Base-by-base conservation (phyloP, 2,329 filamentous ascomycete species). In the Kalmusia sp. region DNA sequence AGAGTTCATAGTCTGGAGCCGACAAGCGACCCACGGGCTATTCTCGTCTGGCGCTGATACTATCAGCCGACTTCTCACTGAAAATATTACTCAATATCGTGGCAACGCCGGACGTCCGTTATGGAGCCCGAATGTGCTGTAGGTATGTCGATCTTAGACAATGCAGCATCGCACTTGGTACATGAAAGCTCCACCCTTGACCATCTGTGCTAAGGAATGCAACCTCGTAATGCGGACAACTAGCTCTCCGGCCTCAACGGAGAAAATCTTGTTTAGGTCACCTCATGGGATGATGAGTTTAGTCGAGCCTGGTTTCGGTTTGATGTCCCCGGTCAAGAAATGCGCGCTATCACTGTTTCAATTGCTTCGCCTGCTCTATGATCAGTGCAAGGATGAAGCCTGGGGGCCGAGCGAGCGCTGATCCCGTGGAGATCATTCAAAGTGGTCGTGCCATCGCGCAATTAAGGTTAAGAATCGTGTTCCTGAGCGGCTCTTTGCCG, bases 21-120 rank as follows among this genome's bases (percentile, higher is more conserved):
- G 34, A 61, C 34, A 55, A 33, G 54, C 45, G 54, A 31, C 57
- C n/a, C 52, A 58, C 39, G 55, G 50, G 51, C 19, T 54, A 57
- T 44, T 48, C 15, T 53, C 35, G 37, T 28, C 31, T 55, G 51
- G 41, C 28, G 49, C 49, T 58, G 55, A 58, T 50, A 41, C 51
- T 55, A 62, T 61, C 58, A 60, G 52, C 64, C 58, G 57, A 50
- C 59, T 53, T 61, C 56, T 65, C 59, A 54, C 51, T 43, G 51
- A 55, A 53, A 49, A 30, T 48, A 40, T 43, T 38, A 57, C 30
- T 49, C 51, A 56, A 59, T 43, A 40, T 57, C 41, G 41, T 34
- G 41, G 19, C 41, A 17, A 45, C 4, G 21, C 9, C 24, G 17
- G 19, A 15, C 30, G 30, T 37, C 22, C 22, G 15, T 19, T 37